phyloP scores from a whole-genome alignment of 2,329 filamentous ascomycete species.

The Blastomyces emzantsi region DNA sequence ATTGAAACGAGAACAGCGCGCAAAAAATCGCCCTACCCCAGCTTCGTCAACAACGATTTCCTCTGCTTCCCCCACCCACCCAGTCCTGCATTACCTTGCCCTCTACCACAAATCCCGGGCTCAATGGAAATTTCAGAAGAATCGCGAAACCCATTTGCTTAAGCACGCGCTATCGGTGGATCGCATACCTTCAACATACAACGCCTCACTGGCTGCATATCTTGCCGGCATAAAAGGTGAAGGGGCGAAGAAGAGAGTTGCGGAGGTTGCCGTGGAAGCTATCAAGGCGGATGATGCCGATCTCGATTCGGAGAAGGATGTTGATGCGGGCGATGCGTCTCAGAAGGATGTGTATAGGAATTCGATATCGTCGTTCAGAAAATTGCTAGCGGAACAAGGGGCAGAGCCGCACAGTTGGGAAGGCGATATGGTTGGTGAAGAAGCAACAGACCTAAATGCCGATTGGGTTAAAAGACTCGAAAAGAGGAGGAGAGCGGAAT shows the following conservation, averaged over 20 bases:
- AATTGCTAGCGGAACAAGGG: constrained; percentile 20
- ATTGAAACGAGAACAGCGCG: constrained; percentile 12
- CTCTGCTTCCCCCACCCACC: constrained; percentile 21
- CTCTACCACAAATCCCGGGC: constrained; percentile 62
- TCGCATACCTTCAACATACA: constrained; percentile 60
- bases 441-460: constrained; percentile 15
- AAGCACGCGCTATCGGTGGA: constrained; percentile 69
- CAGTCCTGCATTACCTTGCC: constrained; percentile 66
- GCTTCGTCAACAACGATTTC: background rate
- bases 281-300: constrained; percentile 35
- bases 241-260: constrained; percentile 56
- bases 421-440: constrained; percentile 18
- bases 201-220: constrained; percentile 64
- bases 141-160: constrained; percentile 73
- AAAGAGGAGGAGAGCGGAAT: constrained; percentile 32
- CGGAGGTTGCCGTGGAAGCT: constrained; percentile 55
- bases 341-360: constrained; percentile 35
- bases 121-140: constrained; percentile 95
- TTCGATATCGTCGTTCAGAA: constrained; percentile 44
- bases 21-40: constrained; percentile 8
- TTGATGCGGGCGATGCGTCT: constrained; percentile 10
- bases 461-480: constrained; percentile 23
- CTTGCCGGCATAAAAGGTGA: constrained; percentile 69
- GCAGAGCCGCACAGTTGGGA: constrained; percentile 22
- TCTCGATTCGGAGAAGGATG: constrained; percentile 17